Evolutionary conservation across 345 rosid genomes (phyloP).

Genomic region (Syzygium aromaticum): DNA sequence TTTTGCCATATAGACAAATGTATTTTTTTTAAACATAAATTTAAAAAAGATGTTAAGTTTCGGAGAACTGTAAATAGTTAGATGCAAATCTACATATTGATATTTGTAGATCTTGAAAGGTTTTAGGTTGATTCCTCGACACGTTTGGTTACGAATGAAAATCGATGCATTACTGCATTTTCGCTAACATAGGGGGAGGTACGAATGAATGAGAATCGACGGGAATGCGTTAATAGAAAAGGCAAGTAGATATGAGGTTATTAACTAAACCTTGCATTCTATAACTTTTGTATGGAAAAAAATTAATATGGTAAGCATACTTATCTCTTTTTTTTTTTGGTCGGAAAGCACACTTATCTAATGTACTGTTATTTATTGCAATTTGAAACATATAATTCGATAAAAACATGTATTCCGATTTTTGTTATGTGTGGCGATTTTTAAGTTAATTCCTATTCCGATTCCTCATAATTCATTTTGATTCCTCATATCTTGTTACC

Average conservation of each 20-base stretch:
- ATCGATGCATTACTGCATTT: no score
- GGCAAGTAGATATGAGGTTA: not conserved
- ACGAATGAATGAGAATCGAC: no score
- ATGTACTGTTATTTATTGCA: not conserved
- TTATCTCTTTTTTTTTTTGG: not conserved
- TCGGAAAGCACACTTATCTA: not conserved
- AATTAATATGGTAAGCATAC: not conserved
- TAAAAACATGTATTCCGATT: not conserved
- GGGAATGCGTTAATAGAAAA: not conserved
- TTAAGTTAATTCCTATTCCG: not conserved
- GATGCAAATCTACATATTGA: no score
- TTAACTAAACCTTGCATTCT: not conserved
- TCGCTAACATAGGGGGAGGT: no score
- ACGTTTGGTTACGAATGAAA: no score
- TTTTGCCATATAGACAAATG: no score
- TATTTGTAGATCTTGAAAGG: not conserved
- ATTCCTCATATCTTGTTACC: not conserved
- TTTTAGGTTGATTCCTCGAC: no score
- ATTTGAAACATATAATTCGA: not conserved
- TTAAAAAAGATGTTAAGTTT: not conserved
- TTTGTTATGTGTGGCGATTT: not conserved
- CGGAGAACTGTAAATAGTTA: not conserved
- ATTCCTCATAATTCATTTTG: not conserved
- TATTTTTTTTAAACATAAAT: no score
- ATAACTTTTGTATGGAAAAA: not conserved